Evolutionary conservation across 768 basidiomycete genomes (phyloP).

Genomic region (Phlebiopsis flavidoalba): DNA sequence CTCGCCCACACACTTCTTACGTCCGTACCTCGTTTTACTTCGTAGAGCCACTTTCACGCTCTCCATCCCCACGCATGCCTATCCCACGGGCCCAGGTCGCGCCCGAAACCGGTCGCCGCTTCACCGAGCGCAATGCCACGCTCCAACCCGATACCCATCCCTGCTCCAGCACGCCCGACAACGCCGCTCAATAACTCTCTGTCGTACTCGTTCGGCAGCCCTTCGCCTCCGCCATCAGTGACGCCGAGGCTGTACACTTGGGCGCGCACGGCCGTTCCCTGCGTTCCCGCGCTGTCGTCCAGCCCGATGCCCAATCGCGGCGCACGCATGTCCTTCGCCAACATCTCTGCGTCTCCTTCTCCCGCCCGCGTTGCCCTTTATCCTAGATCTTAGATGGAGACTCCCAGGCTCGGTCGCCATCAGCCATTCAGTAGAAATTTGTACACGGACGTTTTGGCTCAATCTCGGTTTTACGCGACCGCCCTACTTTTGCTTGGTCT

Average conservation of each 20-base stretch:
- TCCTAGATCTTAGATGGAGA: not conserved
- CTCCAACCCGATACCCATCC: constrained; percentile 3
- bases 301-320: constrained; percentile 51
- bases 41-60: constrained; percentile 2
- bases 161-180: constrained; percentile 19
- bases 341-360: constrained; percentile 37
- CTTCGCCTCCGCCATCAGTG: constrained; percentile 51
- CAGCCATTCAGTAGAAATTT: not conserved
- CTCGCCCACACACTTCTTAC: constrained; percentile 1
- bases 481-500: not conserved
- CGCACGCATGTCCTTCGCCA: constrained; percentile 56
- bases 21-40: not conserved
- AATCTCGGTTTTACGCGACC: not conserved
- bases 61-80: constrained; percentile 1
- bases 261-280: constrained; percentile 23
- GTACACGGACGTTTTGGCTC: not conserved
- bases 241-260: constrained; percentile 57
- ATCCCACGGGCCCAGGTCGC: constrained; percentile 2
- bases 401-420: not conserved
- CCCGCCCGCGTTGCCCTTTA: not conserved
- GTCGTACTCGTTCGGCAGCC: constrained; percentile 23
- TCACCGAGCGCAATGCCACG: constrained; percentile 1
- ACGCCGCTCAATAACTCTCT: constrained; percentile 29
- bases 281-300: not conserved
- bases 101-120: constrained; percentile 7